Evolutionary conservation across 2,329 filamentous ascomycete genomes (phyloP), one percentile per base, ranked within the genome.

Genomic region (Pseudogymnoascus destructans): DNA sequence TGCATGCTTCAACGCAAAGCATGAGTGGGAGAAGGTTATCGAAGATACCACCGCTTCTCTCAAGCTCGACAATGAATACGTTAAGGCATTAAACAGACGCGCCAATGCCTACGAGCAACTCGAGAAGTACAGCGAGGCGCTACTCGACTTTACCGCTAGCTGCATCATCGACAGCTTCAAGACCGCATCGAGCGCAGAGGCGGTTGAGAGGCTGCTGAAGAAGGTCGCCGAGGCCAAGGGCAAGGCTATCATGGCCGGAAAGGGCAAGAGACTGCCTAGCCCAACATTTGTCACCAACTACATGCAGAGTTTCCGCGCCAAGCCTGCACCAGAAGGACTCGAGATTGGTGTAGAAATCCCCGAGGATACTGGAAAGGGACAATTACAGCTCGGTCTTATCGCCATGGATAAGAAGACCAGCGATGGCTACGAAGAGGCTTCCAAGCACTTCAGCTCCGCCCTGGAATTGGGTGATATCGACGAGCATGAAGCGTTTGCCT

Each of bases 151-250:
- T 75, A 98, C 93, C 7, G 93, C 93, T 60, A 96, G 92, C 75
- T 98, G 93, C 76, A 98, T 98, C 72, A 95, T 98, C 71, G 93
- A 98, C 71, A 87, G 87, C 62, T 98, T 98, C 79, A 86, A 88
- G 74, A 97, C 93, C 72, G 87, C 95, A 67, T 78, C 80, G 61
- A 95, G 88, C 69, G 90, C 92, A 21, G 84, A 91, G 71, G 85
- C 90, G 46, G 91, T 98, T 8, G 93, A 98, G 77, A 79, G 92
- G 62, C 76, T 98, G 63, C 79, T 98, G 63, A 97, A 97, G 79
- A 95, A 95, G 76, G 92, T 97, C 55, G 93, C 93, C 52, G 92
- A 97, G 74, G 80, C 87, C 64, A 96, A 96, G 77, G 92, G 88
- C 63, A 90, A 92, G 75, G 84, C 83, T 63, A 95, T 98, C 69